These are phyloP conservation scores for Smallanthus sonchifolius DNA, from an alignment of 129 eudicot species.

Conservation along the genomic window DNA sequence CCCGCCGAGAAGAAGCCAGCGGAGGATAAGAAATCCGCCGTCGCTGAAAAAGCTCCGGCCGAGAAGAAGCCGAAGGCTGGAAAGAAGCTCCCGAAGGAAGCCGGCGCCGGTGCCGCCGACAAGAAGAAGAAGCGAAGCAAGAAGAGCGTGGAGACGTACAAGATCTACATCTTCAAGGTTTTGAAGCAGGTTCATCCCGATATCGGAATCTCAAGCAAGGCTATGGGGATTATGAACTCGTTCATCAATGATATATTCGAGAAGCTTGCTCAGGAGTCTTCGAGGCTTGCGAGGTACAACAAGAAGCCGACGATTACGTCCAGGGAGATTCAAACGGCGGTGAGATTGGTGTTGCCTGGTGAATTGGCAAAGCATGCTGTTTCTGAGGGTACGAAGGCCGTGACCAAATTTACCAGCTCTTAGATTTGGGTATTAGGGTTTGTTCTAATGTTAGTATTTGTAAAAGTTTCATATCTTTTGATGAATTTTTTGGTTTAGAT, in stretches of 20 bases:
- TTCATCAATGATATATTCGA: conserved; percentile 44
- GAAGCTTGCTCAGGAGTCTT: conserved; percentile 43
- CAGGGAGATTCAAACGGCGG: conserved; percentile 55
- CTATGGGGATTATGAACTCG: conserved; percentile 46
- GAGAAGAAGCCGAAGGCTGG: conserved; percentile 59
- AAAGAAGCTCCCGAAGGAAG: conserved; percentile 50
- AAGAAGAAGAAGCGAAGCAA: conserved; percentile 53
- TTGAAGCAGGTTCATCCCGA: conserved; percentile 47
- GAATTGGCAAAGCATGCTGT: conserved; percentile 58
- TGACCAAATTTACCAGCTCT: conserved; percentile 44
- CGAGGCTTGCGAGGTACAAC: conserved; percentile 49
- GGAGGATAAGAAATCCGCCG: conserved; percentile 43
- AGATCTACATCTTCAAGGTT: conserved; percentile 48
- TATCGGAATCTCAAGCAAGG: conserved; percentile 44
- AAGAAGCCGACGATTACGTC: conserved; percentile 57
- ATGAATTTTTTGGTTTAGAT: neutral
- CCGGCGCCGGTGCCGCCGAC: conserved; percentile 37
- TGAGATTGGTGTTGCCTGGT: conserved; percentile 51
- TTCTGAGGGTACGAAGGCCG: conserved; percentile 45
- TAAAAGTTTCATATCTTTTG: conserved; percentile 9
- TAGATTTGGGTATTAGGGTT: conserved; percentile 26
- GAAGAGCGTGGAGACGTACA: conserved; percentile 44
- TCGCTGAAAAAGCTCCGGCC: conserved; percentile 52
- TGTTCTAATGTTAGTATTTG: neutral
- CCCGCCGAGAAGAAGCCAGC: conserved; percentile 55